Base-by-base conservation (phyloP, 257 asterid species). In the Ballota nigra region DNA sequence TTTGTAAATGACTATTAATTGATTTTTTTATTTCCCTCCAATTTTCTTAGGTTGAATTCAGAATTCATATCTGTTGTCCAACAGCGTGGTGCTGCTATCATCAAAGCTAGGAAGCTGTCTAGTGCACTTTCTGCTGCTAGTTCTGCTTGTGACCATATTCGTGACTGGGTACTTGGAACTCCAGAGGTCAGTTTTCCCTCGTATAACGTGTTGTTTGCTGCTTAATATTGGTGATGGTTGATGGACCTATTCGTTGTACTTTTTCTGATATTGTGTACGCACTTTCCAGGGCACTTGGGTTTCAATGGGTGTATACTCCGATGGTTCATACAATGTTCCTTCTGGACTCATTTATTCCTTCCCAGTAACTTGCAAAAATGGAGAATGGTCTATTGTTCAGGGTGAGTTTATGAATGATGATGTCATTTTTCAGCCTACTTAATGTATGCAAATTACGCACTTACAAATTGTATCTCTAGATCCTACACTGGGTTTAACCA, bases 51-150 rank as follows among this genome's bases (percentile, higher is more conserved):
- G 98, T 83, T 92, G 88, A 87, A 92, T 4, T 62, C 85, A 4
- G 98, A 90, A 64, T 92, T 92, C 85, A 92, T 92, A 11, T 11
- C 94, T 22, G 80, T 86, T 7, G 98, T 92, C 66, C 98, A 92
- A 68, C 98, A 92, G 51, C 96, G 98, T 66, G 98, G 98, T 29
- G 98, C 98, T 81, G 98, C 98, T 38, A 92, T 92, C 58, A 92
- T 92, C 75, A 92, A 92, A 72, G 98, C 98, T 51, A 86, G 98
- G 64, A 92, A 92, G 84, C 77, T 92, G 11, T 92, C 98, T 3
- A 92, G 98, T 80, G 98, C 98, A 4, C 97, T 92, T 20, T 92
- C 97, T 53, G 98, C 98, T 78, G 98, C 98, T 71, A 92, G 98
- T 77, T 81, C 96, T 78, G 98, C 98, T 24, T 92, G 98, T 71